Conservation (phyloP, 2,329 filamentous ascomycete genomes). For the Neonectria ditissima region DNA sequence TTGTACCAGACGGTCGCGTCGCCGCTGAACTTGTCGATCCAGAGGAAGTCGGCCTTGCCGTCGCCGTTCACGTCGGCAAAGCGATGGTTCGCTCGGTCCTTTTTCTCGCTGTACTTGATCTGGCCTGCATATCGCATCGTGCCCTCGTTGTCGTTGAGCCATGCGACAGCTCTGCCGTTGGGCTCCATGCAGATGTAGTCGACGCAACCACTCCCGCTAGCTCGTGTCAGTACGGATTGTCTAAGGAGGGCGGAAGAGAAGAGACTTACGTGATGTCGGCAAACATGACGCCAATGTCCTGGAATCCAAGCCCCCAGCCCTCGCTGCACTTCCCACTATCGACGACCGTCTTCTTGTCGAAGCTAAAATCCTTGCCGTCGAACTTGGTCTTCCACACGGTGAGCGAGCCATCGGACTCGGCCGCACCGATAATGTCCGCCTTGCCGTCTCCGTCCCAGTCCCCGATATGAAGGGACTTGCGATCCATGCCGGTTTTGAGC, state of each 20-base stretch:
- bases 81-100: constrained; percentile 52
- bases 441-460: not conserved
- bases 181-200: not conserved
- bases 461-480: not conserved
- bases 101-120: constrained; percentile 34
- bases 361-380: not conserved
- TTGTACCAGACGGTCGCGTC: constrained; percentile 44
- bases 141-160: not conserved
- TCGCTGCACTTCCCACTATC: not conserved
- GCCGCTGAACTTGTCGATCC: constrained; percentile 51
- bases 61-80: constrained; percentile 54
- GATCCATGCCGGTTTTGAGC: not conserved
- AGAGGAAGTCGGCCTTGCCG: constrained; percentile 46
- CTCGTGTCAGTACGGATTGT: not conserved
- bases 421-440: not conserved
- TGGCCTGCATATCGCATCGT: constrained; percentile 29
- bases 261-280: not conserved
- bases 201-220: not conserved
- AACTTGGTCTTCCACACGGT: not conserved
- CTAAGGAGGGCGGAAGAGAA: not conserved
- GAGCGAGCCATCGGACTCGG: not conserved
- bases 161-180: not conserved
- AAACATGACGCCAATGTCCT: not conserved
- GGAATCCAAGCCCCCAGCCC: not conserved
- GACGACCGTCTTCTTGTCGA: not conserved